Conservation (phyloP, 768 basidiomycete genomes). For the Termitomyces sp. region DNA sequence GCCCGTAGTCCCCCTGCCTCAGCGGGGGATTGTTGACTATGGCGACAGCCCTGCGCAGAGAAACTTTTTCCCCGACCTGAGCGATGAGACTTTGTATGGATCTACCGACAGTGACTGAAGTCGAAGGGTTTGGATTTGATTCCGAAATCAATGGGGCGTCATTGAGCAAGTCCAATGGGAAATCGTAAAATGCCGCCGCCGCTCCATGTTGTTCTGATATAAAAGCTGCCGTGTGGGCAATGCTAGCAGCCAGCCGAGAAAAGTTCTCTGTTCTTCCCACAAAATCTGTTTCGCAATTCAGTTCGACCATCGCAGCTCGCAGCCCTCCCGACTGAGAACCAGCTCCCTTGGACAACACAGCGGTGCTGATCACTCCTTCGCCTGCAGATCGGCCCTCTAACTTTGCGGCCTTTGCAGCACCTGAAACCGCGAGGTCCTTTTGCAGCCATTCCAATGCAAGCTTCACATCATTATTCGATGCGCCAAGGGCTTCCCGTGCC, state of each 20-base stretch:
- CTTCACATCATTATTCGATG: constrained; percentile 67
- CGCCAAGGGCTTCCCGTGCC: constrained; percentile 81
- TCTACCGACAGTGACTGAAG: constrained; percentile 45
- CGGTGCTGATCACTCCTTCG: constrained; percentile 78
- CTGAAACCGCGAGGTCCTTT: constrained; percentile 63
- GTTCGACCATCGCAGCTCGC: constrained; percentile 83
- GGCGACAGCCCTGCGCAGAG: constrained; percentile 53
- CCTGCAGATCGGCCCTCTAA: constrained; percentile 66
- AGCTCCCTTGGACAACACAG: constrained; percentile 61
- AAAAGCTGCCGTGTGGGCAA: constrained; percentile 81
- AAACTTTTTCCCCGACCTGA: constrained; percentile 77
- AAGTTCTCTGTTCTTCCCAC: constrained; percentile 87
- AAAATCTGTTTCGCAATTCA: constrained; percentile 97
- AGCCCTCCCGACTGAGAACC: constrained; percentile 40
- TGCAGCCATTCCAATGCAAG: constrained; percentile 78
- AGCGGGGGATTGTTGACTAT: constrained; percentile 35
- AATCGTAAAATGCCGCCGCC: constrained; percentile 36
- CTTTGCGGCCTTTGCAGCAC: constrained; percentile 80
- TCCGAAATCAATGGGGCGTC: constrained; percentile 65
- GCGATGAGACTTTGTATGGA: constrained; percentile 68
- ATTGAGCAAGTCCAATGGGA: constrained; percentile 42
- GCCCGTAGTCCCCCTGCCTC: constrained; percentile 28
- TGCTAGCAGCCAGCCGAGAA: constrained; percentile 64
- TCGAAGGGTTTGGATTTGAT: constrained; percentile 24
- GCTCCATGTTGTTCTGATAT: constrained; percentile 38